Percentiles rank a stretch among this genome's conserved stretches.
Evolutionary conservation across 1,284 basidiomycete species (phyloP).

Genomic region (Pseudozyma sp.): DNA sequence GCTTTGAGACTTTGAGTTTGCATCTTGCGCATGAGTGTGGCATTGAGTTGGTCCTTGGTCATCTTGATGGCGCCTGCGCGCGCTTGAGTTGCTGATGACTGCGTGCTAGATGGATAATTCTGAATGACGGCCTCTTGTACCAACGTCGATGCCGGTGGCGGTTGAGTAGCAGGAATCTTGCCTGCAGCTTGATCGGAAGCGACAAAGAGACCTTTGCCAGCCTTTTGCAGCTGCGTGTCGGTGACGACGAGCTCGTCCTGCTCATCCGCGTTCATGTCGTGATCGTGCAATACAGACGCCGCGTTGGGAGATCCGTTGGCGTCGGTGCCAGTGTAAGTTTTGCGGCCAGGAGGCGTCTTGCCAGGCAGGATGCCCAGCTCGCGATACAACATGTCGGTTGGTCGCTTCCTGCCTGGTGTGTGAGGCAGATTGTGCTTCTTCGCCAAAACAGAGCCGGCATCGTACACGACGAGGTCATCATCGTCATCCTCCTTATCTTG

Average conservation of each 20-base stretch:
- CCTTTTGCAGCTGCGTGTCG: slow-evolving; percentile 41
- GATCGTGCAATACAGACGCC: neutral
- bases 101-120: slow-evolving; percentile 1
- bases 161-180: slow-evolving; percentile 24
- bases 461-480: slow-evolving; percentile 26
- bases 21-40: slow-evolving; percentile 50
- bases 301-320: slow-evolving; percentile 40
- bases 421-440: slow-evolving; percentile 36
- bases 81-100: neutral
- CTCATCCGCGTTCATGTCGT: slow-evolving; percentile 13
- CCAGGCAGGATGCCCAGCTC: slow-evolving; percentile 33
- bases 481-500: slow-evolving; percentile 7
- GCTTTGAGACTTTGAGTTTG: slow-evolving; percentile 48
- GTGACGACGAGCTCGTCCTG: slow-evolving; percentile 34
- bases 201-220: slow-evolving; percentile 49
- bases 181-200: slow-evolving; percentile 47
- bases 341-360: slow-evolving; percentile 21
- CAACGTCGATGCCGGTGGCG: slow-evolving; percentile 17
- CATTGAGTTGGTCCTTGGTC: slow-evolving; percentile 57
- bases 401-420: slow-evolving; percentile 37
- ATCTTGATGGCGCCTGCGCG: slow-evolving; percentile 37
- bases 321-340: slow-evolving; percentile 26
- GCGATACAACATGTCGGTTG: slow-evolving; percentile 37
- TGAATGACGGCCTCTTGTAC: slow-evolving; percentile 4
- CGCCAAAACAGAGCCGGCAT: slow-evolving; percentile 26